These are phyloP conservation scores for Ganoderma meredithae DNA, from an alignment of 1,284 basidiomycete genomes.

Conservation along the genomic window DNA sequence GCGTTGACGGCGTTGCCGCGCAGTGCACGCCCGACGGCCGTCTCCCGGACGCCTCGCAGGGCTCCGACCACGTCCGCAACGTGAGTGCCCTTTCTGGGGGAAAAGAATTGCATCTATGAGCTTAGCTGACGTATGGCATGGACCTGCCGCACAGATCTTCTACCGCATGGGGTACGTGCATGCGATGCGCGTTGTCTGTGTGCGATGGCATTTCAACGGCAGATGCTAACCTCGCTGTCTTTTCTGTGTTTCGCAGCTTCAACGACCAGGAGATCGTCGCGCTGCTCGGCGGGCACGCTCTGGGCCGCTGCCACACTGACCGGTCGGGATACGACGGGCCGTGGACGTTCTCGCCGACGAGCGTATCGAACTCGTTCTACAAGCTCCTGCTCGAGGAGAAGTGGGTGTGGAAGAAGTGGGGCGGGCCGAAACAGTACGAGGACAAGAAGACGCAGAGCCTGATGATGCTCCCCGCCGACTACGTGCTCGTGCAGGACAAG, in stretches of 20 bases:
- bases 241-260: slow-evolving; percentile 56
- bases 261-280: slow-evolving; percentile 98
- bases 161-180: slow-evolving; percentile 81
- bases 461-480: slow-evolving; percentile 98
- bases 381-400: slow-evolving; percentile 89
- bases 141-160: slow-evolving; percentile 69
- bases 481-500: slow-evolving; percentile 86
- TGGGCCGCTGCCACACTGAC: slow-evolving; percentile 91
- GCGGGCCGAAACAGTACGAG: slow-evolving; percentile 92
- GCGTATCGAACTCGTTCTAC: slow-evolving; percentile 92
- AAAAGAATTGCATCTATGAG: not conserved
- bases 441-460: slow-evolving; percentile 89
- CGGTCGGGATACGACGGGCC: slow-evolving; percentile 90
- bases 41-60: slow-evolving; percentile 90
- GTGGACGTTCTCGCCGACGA: slow-evolving; percentile 90
- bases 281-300: slow-evolving; percentile 92
- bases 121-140: slow-evolving; percentile 1
- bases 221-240: not conserved
- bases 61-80: slow-evolving; percentile 84
- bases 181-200: not conserved
- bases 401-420: slow-evolving; percentile 90
- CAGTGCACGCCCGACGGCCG: slow-evolving; percentile 93
- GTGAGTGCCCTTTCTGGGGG: slow-evolving; percentile 47
- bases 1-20: slow-evolving; percentile 82
- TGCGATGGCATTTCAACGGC: not conserved